phyloP scores from a whole-genome alignment of 805 yeast species.

The Naumovozyma baii region DNA sequence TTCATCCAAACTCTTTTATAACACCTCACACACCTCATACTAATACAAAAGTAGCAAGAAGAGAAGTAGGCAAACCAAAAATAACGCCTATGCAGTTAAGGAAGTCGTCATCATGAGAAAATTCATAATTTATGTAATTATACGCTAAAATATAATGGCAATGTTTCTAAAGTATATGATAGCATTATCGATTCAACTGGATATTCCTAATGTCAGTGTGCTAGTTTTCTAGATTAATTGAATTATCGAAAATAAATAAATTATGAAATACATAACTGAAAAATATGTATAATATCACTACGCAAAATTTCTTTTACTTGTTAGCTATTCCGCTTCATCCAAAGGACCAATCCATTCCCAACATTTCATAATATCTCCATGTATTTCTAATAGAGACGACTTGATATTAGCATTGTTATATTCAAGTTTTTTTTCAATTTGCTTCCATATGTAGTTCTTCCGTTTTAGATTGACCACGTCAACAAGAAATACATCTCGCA shows the following conservation, averaged over 20 bases:
- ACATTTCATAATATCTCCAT: conserved; percentile 79
- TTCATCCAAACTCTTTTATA: conserved; percentile 18
- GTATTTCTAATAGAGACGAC: conserved; percentile 54
- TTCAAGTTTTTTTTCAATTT: conserved; percentile 48
- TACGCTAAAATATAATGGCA: no score
- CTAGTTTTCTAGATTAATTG: no score
- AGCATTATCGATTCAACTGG: no score
- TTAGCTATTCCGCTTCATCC: conserved; percentile 3
- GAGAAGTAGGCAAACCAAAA: conserved; percentile 29
- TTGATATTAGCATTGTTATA: conserved; percentile 51
- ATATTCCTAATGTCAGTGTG: no score
- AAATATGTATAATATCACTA: no score
- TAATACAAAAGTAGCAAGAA: conserved; percentile 7
- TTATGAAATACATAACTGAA: no score
- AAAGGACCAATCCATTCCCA: conserved; percentile 71
- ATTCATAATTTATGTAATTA: not conserved
- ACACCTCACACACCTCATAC: conserved; percentile 4
- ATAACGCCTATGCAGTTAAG: conserved; percentile 13
- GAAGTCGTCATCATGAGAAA: conserved; percentile 6
- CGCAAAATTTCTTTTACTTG: no score
- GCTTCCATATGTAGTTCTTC: conserved; percentile 48
- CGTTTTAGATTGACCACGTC: conserved; percentile 20
- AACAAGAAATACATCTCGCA: conserved; percentile 53
- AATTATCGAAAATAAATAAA: no score
- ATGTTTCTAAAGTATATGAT: no score